These are phyloP conservation scores for Coprinellus micaceus DNA, from an alignment of 768 basidiomycete genomes.

Conservation along the genomic window DNA sequence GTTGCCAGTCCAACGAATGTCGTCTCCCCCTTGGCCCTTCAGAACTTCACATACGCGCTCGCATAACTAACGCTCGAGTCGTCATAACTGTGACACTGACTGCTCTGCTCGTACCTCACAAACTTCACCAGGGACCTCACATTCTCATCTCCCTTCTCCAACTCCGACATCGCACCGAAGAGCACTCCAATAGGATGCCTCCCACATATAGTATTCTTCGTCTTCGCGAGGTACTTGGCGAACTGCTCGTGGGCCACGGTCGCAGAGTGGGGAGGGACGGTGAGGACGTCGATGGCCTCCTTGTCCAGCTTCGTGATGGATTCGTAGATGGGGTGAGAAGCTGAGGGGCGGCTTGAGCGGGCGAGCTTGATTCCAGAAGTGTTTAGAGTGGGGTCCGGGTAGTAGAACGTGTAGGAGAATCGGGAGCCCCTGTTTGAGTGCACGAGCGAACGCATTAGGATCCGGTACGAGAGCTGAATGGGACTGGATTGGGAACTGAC, in stretches of 20 bases:
- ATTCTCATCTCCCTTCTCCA: constrained; percentile 42
- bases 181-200: constrained; percentile 94
- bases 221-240: constrained; percentile 60
- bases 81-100: constrained; percentile 55
- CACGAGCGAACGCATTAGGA: background rate
- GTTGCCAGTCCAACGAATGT: constrained; percentile 2
- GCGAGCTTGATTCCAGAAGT: constrained; percentile 50
- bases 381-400: constrained; percentile 56
- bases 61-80: constrained; percentile 98
- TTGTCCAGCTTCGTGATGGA: constrained; percentile 85
- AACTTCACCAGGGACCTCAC: constrained; percentile 55
- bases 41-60: constrained; percentile 77
- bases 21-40: background rate
- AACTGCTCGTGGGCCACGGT: constrained; percentile 58
- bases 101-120: constrained; percentile 94
- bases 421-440: constrained; percentile 64
- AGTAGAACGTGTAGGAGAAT: constrained; percentile 87
- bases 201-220: constrained; percentile 96
- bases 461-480: background rate
- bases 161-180: constrained; percentile 63
- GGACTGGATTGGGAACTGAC: constrained; percentile 38
- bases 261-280: constrained; percentile 51
- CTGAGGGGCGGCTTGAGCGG: constrained; percentile 34
- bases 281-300: constrained; percentile 76
- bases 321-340: constrained; percentile 66